Evolutionary conservation across 192 early-diverging fungal species (phyloP).

Genomic region (Martensiomyces pterosporus): DNA sequence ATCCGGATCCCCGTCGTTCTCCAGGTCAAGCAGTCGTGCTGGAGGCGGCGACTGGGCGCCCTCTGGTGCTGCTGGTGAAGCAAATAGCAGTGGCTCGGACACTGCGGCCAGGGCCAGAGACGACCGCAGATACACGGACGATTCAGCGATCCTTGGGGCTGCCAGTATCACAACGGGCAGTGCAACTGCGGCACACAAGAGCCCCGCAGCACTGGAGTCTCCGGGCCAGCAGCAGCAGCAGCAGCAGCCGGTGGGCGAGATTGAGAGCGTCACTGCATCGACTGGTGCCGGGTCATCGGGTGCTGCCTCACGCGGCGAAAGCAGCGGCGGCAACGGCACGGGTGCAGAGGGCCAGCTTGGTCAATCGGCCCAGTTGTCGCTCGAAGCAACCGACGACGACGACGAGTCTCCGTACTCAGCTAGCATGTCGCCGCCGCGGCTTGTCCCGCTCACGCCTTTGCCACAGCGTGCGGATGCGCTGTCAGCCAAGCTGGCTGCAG

Average conservation of each 20-base stretch:
- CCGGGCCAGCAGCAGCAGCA: background rate
- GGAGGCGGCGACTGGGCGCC: too few relatives aligned
- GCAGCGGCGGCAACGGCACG: conserved; percentile 1
- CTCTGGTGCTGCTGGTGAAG: too few relatives aligned
- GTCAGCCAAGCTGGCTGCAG: too few relatives aligned
- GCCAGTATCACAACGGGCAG: too few relatives aligned
- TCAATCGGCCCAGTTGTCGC: background rate
- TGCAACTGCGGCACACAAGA: too few relatives aligned
- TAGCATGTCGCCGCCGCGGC: conserved; percentile 1
- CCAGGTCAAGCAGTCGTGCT: too few relatives aligned
- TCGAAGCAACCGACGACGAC: background rate
- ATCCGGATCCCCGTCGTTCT: too few relatives aligned
- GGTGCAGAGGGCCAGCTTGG: background rate
- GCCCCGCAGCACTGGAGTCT: background rate
- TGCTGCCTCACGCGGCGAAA: background rate
- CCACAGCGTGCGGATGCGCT: background rate
- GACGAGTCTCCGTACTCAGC: background rate
- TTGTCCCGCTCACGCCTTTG: conserved; percentile 32
- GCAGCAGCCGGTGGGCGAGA: conserved; percentile 36
- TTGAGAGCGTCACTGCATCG: conserved; percentile 28
- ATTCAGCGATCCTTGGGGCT: background rate
- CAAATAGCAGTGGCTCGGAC: too few relatives aligned
- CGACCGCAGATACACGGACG: background rate
- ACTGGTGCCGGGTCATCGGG: conserved; percentile 4
- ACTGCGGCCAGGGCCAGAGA: too few relatives aligned